Evolutionary conservation across 139 green algal species (phyloP).

Genomic region (Micromonas commoda): DNA sequence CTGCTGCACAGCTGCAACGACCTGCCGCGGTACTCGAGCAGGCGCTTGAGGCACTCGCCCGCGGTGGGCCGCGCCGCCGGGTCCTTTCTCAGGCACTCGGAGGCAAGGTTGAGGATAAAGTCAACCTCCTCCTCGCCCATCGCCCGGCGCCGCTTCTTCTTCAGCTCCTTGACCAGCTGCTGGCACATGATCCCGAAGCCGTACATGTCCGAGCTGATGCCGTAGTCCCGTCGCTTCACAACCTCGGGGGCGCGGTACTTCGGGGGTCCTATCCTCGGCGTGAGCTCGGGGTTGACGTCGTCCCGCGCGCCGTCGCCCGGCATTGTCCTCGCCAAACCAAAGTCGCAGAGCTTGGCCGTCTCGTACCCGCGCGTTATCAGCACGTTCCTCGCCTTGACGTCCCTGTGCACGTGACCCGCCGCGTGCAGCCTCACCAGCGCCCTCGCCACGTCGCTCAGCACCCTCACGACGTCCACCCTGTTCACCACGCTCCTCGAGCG

Average conservation of each 20-base stretch:
- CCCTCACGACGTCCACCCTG: background rate
- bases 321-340: constrained; percentile 5
- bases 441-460: constrained; percentile 10
- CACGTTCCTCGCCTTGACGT: constrained; percentile 23
- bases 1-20: background rate
- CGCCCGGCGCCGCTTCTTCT: background rate
- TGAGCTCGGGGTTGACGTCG: constrained; percentile 12
- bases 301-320: background rate
- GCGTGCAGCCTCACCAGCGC: constrained; percentile 10
- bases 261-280: constrained; percentile 18
- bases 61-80: constrained; percentile 3
- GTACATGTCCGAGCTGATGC: constrained; percentile 6
- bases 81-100: background rate
- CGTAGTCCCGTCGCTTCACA: constrained; percentile 1
- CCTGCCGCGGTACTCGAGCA: background rate
- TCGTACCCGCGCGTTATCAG: constrained; percentile 2
- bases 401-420: constrained; percentile 6
- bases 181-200: constrained; percentile 21
- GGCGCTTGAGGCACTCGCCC: background rate
- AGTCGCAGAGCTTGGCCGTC: constrained; percentile 21
- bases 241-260: constrained; percentile 25
- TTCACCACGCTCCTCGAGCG: constrained; percentile 11
- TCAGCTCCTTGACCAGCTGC: constrained; percentile 10
- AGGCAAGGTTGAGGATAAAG: background rate
- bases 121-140: constrained; percentile 5